phyloP scores from a whole-genome alignment of 306 rosid species.

The Quercus variabilis region DNA sequence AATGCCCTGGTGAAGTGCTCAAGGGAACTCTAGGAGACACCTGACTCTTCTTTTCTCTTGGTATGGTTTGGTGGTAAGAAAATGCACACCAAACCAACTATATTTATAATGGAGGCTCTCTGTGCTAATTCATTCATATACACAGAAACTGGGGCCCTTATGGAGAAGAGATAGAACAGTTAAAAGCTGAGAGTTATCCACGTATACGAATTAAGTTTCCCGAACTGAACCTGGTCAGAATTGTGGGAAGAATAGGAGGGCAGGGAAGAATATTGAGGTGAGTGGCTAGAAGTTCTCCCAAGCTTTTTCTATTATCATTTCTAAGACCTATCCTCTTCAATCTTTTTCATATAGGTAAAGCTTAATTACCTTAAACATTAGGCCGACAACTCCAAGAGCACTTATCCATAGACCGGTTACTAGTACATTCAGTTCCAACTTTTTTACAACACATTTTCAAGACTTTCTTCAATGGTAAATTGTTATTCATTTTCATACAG shows the following conservation, averaged over 20 bases:
- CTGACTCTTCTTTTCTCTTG: not conserved
- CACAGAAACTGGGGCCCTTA: not conserved
- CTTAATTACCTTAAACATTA: not conserved
- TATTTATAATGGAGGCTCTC: not conserved
- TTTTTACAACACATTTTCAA: too few species aligned
- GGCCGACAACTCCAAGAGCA: too few species aligned
- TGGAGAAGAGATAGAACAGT: not conserved
- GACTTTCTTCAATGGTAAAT: too few species aligned
- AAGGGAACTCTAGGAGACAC: slow-evolving; percentile 43
- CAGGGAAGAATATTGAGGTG: not conserved
- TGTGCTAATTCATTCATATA: not conserved
- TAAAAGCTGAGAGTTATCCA: not conserved
- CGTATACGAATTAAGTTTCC: not conserved
- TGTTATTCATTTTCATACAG: too few species aligned
- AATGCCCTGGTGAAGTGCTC: slow-evolving; percentile 35
- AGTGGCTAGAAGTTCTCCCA: not conserved
- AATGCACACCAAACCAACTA: not conserved
- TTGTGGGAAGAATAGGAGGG: not conserved
- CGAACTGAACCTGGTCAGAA: slow-evolving; percentile 21
- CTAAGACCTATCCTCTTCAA: slow-evolving; percentile 9
- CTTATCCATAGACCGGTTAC: too few species aligned
- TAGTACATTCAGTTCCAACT: too few species aligned
- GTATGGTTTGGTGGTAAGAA: not conserved
- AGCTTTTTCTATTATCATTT: not conserved
- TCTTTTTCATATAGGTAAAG: not conserved